Evolutionary conservation across 108 stramenopile genomes (phyloP).

Genomic region (Poteriospumella lacustris): DNA sequence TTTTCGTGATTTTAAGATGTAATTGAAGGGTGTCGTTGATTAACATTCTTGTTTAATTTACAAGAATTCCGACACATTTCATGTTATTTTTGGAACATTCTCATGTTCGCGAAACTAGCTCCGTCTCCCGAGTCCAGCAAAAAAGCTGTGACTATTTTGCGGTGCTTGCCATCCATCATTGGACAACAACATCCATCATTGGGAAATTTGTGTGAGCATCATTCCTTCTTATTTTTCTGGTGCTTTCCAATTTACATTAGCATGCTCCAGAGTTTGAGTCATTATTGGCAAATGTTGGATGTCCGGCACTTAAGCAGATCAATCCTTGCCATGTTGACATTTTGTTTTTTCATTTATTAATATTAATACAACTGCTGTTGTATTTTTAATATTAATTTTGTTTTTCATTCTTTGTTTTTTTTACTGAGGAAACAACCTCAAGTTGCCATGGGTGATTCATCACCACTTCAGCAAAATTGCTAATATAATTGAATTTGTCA

Average conservation of each 20-base stretch:
- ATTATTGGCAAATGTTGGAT: constrained; percentile 8
- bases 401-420: constrained; percentile 9
- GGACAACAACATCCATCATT: constrained; percentile 7
- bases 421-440: constrained; percentile 7
- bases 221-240: constrained; percentile 8
- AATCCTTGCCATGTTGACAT: constrained; percentile 7
- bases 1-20: constrained; percentile 9
- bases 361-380: constrained; percentile 8
- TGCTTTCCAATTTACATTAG: constrained; percentile 8
- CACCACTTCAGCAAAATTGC: constrained; percentile 7
- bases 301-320: constrained; percentile 6
- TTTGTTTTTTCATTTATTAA: constrained; percentile 10
- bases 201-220: constrained; percentile 7
- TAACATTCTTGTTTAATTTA: constrained; percentile 9
- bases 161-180: constrained; percentile 6
- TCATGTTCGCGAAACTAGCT: constrained; percentile 7
- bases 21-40: neutral
- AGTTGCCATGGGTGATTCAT: constrained; percentile 7
- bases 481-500: constrained; percentile 9
- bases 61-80: constrained; percentile 2
- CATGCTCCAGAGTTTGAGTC: constrained; percentile 6
- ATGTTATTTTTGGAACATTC: constrained; percentile 9
- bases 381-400: constrained; percentile 10
- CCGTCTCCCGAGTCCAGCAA: constrained; percentile 5
- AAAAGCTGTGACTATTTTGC: constrained; percentile 8